phyloP scores from a whole-genome alignment of 192 early-diverging fungal genomes.

The Rhizoclosmatium sp. region DNA sequence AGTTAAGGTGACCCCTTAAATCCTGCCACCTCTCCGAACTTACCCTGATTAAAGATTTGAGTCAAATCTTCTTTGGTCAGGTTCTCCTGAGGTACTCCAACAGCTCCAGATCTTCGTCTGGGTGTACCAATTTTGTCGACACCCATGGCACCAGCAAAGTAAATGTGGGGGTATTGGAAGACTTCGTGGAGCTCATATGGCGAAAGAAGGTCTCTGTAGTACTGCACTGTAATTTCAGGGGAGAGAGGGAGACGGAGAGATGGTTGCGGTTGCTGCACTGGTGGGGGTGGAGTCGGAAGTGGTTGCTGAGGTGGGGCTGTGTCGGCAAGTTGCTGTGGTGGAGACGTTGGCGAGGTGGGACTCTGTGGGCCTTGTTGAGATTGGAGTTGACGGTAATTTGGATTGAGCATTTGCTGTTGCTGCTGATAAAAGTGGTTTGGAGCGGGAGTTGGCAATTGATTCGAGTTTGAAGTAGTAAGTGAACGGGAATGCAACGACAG shows the following conservation, averaged over 20 bases:
- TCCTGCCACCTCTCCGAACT: not conserved
- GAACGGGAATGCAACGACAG: constrained; percentile 22
- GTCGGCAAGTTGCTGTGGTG: not conserved
- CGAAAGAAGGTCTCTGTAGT: constrained; percentile 69
- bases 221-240: constrained; percentile 50
- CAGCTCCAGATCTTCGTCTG: constrained; percentile 67
- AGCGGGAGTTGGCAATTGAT: constrained; percentile 20
- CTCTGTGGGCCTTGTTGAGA: not conserved
- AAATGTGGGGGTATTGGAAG: constrained; percentile 82
- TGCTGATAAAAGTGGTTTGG: constrained; percentile 37
- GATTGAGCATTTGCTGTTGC: constrained; percentile 32
- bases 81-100: constrained; percentile 45
- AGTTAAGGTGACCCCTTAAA: not conserved
- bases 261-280: constrained; percentile 7
- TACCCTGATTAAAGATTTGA: constrained; percentile 51
- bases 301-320: not conserved
- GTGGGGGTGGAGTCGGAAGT: not conserved
- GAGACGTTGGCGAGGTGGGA: not conserved
- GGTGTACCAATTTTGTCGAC: constrained; percentile 68
- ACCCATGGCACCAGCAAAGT: constrained; percentile 83
- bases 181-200: constrained; percentile 90
- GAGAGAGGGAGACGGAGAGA: constrained; percentile 51
- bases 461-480: constrained; percentile 4
- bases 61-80: constrained; percentile 48
- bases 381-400: constrained; percentile 22